Evolutionary conservation across 2,329 filamentous ascomycete species (phyloP).

Genomic region (Didymosphaeria variabile): DNA sequence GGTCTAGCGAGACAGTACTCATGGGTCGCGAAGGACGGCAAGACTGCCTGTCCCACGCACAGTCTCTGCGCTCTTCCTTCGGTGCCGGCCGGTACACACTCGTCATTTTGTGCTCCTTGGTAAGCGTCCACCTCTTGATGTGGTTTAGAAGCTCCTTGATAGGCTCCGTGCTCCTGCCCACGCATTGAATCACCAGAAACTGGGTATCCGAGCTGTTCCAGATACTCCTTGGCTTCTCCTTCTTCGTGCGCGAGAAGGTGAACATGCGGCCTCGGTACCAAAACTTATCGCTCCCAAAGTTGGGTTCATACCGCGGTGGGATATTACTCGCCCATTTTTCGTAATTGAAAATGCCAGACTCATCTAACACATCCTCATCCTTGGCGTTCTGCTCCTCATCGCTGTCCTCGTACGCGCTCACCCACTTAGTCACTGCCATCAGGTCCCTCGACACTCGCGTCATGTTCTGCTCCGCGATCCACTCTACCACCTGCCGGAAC

Average conservation of each 20-base stretch:
- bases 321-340: conserved; percentile 58
- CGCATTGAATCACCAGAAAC: conserved; percentile 55
- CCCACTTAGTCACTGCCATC: conserved; percentile 52
- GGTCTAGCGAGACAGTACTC: conserved; percentile 77
- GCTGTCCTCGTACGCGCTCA: conserved; percentile 43
- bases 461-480: conserved; percentile 54
- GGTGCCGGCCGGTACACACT: conserved; percentile 57
- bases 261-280: conserved; percentile 53
- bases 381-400: conserved; percentile 45
- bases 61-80: conserved; percentile 46
- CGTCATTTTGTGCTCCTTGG: conserved; percentile 55
- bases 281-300: conserved; percentile 57
- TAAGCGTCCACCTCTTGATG: conserved; percentile 56
- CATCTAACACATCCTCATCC: conserved; percentile 48
- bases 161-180: conserved; percentile 58
- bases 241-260: conserved; percentile 51
- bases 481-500: conserved; percentile 54
- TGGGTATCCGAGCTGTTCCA: conserved; percentile 49
- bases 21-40: conserved; percentile 74
- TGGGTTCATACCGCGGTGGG: conserved; percentile 60
- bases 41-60: conserved; percentile 53
- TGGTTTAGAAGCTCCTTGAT: conserved; percentile 58
- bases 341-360: conserved; percentile 59
- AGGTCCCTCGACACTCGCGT: conserved; percentile 49
- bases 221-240: conserved; percentile 36